These are phyloP conservation scores for Saccharum hybrid DNA, from an alignment of 202 grass and related monocot species.

Conservation along the genomic window DNA sequence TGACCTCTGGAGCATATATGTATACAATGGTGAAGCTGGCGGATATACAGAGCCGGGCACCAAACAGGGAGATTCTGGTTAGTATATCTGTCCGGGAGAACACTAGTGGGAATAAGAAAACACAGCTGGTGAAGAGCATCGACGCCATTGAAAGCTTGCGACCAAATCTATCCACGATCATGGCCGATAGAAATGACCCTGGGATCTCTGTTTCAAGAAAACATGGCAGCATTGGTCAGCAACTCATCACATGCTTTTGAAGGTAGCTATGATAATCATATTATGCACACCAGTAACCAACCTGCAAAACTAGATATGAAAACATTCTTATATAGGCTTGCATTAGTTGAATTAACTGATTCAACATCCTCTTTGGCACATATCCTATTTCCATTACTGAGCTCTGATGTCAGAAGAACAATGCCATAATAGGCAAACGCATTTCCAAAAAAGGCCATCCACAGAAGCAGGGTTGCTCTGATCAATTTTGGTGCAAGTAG, in stretches of 20 bases:
- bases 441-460: slow-evolving; percentile 97
- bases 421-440: slow-evolving; percentile 98
- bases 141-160: slow-evolving; percentile 91
- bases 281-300: slow-evolving; percentile 36
- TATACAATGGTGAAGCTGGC: slow-evolving; percentile 91
- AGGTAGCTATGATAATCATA: not conserved
- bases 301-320: slow-evolving; percentile 98
- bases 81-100: slow-evolving; percentile 70
- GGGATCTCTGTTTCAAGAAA: slow-evolving; percentile 79
- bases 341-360: slow-evolving; percentile 61
- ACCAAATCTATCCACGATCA: slow-evolving; percentile 85
- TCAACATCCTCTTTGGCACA: slow-evolving; percentile 71
- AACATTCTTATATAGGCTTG: slow-evolving; percentile 84
- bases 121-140: slow-evolving; percentile 84
- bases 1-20: slow-evolving; percentile 97
- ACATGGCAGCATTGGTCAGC: not conserved
- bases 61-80: slow-evolving; percentile 75
- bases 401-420: slow-evolving; percentile 90
- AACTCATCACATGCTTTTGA: slow-evolving; percentile 28
- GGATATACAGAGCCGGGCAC: slow-evolving; percentile 83
- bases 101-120: slow-evolving; percentile 77
- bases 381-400: slow-evolving; percentile 84
- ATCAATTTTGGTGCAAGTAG: slow-evolving; percentile 74
- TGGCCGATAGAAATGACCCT: slow-evolving; percentile 71
- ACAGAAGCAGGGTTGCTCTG: slow-evolving; percentile 88